Evolutionary conservation across 352 stramenopile genomes (phyloP).

Genomic region (Pythium utonaiense): DNA sequence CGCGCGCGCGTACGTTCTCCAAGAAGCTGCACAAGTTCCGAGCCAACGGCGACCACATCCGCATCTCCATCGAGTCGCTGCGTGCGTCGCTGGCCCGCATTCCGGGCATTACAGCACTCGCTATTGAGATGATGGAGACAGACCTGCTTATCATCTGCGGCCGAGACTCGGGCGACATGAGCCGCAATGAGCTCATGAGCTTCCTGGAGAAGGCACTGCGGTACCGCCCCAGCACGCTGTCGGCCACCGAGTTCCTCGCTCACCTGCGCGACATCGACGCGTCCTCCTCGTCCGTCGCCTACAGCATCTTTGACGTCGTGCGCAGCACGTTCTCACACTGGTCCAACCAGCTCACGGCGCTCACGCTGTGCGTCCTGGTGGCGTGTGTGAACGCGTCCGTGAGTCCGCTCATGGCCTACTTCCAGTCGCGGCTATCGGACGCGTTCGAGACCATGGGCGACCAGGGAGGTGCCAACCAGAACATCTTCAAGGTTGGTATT

Average conservation of each 20-base stretch:
- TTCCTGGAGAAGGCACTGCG: conserved; percentile 79
- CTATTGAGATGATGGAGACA: conserved; percentile 89
- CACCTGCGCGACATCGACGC: conserved; percentile 85
- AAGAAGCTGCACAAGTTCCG: conserved; percentile 89
- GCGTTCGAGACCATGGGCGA: conserved; percentile 53
- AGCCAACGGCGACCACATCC: conserved; percentile 81
- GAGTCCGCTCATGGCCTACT: conserved; percentile 74
- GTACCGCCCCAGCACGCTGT: conserved; percentile 71
- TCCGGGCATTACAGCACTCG: conserved; percentile 70
- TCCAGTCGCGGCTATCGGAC: conserved; percentile 67
- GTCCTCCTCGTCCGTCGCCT: conserved; percentile 63
- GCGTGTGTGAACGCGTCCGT: conserved; percentile 83
- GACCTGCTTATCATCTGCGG: conserved; percentile 86
- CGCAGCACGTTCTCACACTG: conserved; percentile 79
- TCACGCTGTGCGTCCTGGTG: conserved; percentile 75
- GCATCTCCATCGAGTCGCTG: conserved; percentile 83
- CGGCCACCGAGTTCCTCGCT: conserved; percentile 76
- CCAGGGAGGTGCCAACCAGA: conserved; percentile 33
- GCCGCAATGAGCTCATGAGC: conserved; percentile 80
- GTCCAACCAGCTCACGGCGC: conserved; percentile 74
- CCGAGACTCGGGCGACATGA: conserved; percentile 84
- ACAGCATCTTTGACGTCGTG: conserved; percentile 75
- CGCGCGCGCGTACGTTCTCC: conserved; percentile 73
- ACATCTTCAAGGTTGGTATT: conserved; percentile 63
- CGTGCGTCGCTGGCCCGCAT: conserved; percentile 75